phyloP scores from a whole-genome alignment of 2,329 filamentous ascomycete species.

The Colletotrichum musae region DNA sequence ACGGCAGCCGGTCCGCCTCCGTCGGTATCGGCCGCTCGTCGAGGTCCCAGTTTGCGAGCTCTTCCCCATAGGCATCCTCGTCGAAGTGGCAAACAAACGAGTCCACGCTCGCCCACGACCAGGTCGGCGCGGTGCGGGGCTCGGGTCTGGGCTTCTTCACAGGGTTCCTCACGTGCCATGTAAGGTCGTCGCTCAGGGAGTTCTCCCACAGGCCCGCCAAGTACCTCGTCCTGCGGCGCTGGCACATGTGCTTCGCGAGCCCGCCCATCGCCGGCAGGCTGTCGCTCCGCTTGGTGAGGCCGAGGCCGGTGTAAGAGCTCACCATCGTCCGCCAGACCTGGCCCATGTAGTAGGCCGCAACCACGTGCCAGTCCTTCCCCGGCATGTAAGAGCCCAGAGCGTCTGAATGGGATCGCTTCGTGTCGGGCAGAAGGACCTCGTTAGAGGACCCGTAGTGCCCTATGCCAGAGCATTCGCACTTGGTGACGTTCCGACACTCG shows the following conservation, averaged over 20 bases:
- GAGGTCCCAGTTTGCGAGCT: neutral
- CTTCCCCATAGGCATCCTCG: constrained; percentile 18
- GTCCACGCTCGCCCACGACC: constrained; percentile 41
- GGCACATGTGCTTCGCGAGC: constrained; percentile 34
- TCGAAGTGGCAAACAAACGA: constrained; percentile 22
- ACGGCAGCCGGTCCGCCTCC: neutral
- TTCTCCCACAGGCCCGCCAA: constrained; percentile 38
- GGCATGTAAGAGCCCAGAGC: neutral
- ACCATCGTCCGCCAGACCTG: constrained; percentile 38
- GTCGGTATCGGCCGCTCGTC: neutral
- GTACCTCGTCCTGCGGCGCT: constrained; percentile 17
- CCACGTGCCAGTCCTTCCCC: neutral
- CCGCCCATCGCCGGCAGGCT: constrained; percentile 34
- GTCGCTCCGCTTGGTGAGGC: constrained; percentile 24
- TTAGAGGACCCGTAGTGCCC: constrained; percentile 7
- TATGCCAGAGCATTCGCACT: constrained; percentile 23
- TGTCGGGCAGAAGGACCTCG: neutral
- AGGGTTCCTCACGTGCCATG: constrained; percentile 24
- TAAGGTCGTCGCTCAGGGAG: constrained; percentile 32
- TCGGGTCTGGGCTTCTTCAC: constrained; percentile 2
- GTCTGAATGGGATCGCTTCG: constrained; percentile 11
- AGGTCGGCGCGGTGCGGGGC: constrained; percentile 12
- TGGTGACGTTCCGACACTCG: constrained; percentile 14
- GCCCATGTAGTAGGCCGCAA: constrained; percentile 26
- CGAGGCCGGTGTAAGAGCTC: constrained; percentile 22